Base-by-base conservation (phyloP, 495 filamentous ascomycete genomes). In the Aspergillus nanangensis region DNA sequence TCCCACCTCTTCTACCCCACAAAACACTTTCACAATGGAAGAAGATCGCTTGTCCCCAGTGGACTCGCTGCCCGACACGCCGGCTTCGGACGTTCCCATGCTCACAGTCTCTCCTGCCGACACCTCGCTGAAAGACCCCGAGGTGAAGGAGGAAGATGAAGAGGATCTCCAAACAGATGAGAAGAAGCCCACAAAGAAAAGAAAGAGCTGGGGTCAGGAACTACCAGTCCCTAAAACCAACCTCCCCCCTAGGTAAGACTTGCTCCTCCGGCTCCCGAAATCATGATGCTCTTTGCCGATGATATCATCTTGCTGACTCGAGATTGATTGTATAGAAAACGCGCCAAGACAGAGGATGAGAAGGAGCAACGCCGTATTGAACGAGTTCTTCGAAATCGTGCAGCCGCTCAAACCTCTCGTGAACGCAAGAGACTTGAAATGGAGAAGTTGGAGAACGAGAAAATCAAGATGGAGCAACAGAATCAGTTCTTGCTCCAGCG, bases 161-260 rank as follows among this genome's bases (percentile, higher is more conserved):
- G 62, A 66, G 38, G 22, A 45, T n/a, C n/a, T n/a, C n/a, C n/a
- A n/a, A n/a, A n/a, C n/a, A 5, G 76, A 72, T 4, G 83, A 89
- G 55, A 90, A 86, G 77, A 94, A 88, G 74, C 81, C 84, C 2
- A 67, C 76, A 32, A 97, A 96, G 83, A 98, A 98, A 79, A 78
- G 93, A 65, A 98, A 97, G 75, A 96, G 92, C 47, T 98, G 93
- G 93, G 93, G 93, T 53, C 93, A 98, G 70, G 87, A 94, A 70
- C 83, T 98, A 36, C 93, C 93, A 19, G 88, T 88, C 56, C 93
- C 93, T 17, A 98, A 93, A 78, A 98, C 93, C 32, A 95, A 94
- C 56, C 79, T 98, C 21, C 93, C 93, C 53, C 93, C 93, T 45
- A 83, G 92, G 88, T 92, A 86, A 61, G 78, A 62, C 13, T 15